phyloP scores from a whole-genome alignment of 192 early-diverging fungal genomes.

The Phlyctochytrium bullatum region DNA sequence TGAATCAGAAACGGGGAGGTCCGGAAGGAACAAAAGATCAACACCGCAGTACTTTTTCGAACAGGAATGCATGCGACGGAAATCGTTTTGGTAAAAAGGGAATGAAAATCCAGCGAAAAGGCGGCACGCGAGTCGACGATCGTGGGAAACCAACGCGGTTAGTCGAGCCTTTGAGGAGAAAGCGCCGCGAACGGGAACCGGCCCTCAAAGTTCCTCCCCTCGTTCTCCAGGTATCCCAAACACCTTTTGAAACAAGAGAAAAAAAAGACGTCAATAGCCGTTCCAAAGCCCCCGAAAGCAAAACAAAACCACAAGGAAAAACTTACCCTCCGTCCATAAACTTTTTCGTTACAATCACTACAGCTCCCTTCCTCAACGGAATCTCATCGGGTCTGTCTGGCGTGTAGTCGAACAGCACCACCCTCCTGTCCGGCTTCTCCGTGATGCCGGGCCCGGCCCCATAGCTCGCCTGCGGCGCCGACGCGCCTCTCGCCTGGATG shows the following conservation, averaged over 20 bases:
- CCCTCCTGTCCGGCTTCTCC: neutral
- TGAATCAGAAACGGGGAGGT: too few species aligned
- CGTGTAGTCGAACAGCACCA: neutral
- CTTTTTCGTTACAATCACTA: neutral
- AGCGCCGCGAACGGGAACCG: neutral
- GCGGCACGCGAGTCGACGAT: too few species aligned
- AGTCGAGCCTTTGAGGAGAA: too few species aligned
- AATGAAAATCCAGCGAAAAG: too few species aligned
- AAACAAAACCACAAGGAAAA: neutral
- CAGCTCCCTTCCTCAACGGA: neutral
- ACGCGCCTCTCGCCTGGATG: neutral
- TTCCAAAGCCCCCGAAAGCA: neutral
- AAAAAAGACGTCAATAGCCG: neutral
- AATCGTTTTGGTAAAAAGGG: too few species aligned
- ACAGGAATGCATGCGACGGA: too few species aligned
- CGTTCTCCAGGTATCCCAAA: neutral
- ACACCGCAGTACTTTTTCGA: too few species aligned
- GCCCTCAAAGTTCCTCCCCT: neutral
- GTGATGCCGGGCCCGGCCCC: too few species aligned
- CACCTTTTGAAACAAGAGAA: neutral
- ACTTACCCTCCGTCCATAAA: neutral
- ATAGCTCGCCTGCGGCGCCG: neutral
- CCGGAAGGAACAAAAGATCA: too few species aligned
- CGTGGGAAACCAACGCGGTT: too few species aligned
- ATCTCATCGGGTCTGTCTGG: neutral